Conservation (phyloP, 495 filamentous ascomycete species). For the Apodospora peruviana region DNA sequence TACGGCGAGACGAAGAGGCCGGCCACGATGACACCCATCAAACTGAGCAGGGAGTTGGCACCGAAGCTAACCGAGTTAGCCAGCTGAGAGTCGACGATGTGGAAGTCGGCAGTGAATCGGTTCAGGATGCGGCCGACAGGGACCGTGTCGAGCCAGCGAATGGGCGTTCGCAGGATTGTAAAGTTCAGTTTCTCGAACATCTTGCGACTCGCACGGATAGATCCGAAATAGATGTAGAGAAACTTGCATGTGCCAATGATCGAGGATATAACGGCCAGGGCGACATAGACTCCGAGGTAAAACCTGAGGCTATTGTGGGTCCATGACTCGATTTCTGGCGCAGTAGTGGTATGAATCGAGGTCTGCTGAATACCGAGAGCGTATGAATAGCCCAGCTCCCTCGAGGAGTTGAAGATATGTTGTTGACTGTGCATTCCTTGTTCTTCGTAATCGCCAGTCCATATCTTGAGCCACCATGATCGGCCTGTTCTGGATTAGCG, state of each 20-base stretch:
- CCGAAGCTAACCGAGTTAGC: slow-evolving; percentile 54
- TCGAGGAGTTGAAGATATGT: slow-evolving; percentile 6
- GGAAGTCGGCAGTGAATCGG: slow-evolving; percentile 74
- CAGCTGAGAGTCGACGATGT: slow-evolving; percentile 60
- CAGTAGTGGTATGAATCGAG: slow-evolving; percentile 22
- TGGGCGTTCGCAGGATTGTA: slow-evolving; percentile 61
- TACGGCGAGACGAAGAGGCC: slow-evolving; percentile 58
- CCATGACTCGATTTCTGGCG: slow-evolving; percentile 14
- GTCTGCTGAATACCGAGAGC: slow-evolving; percentile 33
- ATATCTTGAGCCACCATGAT: slow-evolving; percentile 67
- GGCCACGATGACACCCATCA: slow-evolving; percentile 56
- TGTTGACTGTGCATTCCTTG: slow-evolving; percentile 8
- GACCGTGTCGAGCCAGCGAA: slow-evolving; percentile 77
- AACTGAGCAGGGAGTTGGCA: slow-evolving; percentile 42
- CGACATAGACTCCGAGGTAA: slow-evolving; percentile 65
- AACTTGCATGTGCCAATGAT: slow-evolving; percentile 54
- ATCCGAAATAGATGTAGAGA: slow-evolving; percentile 51
- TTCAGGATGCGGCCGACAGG: slow-evolving; percentile 75
- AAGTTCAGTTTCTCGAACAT: slow-evolving; percentile 62
- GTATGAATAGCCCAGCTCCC: slow-evolving; percentile 27
- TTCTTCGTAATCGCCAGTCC: slow-evolving; percentile 48
- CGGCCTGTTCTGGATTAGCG: slow-evolving; percentile 21
- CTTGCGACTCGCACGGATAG: slow-evolving; percentile 56
- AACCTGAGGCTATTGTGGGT: slow-evolving; percentile 37
- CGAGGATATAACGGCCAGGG: slow-evolving; percentile 51